Percentiles rank a stretch among this genome's conserved stretches.
phyloP scores from a whole-genome alignment of 352 stramenopile genomes.

The Phytophthora palmivora region DNA sequence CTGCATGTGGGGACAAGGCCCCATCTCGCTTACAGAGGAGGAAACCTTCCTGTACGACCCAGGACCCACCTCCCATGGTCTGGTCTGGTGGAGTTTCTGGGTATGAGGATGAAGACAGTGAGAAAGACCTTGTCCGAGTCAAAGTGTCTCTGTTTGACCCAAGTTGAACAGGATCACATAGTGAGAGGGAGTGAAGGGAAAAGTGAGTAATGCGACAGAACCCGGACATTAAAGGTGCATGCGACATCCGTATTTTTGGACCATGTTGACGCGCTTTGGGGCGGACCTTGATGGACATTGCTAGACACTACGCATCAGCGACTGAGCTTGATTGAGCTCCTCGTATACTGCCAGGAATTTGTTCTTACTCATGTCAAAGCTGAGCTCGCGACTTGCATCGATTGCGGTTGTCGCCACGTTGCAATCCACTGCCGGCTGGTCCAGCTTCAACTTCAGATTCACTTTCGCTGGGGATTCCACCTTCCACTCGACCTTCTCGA shows the following conservation, averaged over 20 bases:
- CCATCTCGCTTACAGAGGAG: slow-evolving; percentile 51
- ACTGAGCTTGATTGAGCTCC: slow-evolving; percentile 43
- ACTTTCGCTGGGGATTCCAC: slow-evolving; percentile 27
- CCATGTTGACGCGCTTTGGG: slow-evolving; percentile 11
- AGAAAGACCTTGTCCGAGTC: slow-evolving; percentile 18
- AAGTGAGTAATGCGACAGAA: slow-evolving; percentile 16
- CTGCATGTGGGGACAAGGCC: slow-evolving; percentile 5
- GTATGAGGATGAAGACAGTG: slow-evolving; percentile 28
- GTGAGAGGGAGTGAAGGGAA: slow-evolving; percentile 6
- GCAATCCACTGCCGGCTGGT: slow-evolving; percentile 37
- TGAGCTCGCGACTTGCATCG: slow-evolving; percentile 15
- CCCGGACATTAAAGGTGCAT: slow-evolving; percentile 9
- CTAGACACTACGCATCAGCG: slow-evolving; percentile 27
- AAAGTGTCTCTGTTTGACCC: slow-evolving; percentile 17
- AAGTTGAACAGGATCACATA: background rate
- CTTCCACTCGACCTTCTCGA: slow-evolving; percentile 40
- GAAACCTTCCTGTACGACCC: slow-evolving; percentile 70
- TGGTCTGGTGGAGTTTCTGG: slow-evolving; percentile 27
- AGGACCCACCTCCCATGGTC: slow-evolving; percentile 53
- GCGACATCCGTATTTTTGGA: slow-evolving; percentile 34
- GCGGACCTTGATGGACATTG: slow-evolving; percentile 14
- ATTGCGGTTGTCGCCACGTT: background rate
- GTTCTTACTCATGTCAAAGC: slow-evolving; percentile 27
- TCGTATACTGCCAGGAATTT: slow-evolving; percentile 48
- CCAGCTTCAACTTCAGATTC: slow-evolving; percentile 38